These are phyloP conservation scores for Talaromyces sp. DNA, from an alignment of 2,329 filamentous ascomycete genomes.

Conservation along the genomic window DNA sequence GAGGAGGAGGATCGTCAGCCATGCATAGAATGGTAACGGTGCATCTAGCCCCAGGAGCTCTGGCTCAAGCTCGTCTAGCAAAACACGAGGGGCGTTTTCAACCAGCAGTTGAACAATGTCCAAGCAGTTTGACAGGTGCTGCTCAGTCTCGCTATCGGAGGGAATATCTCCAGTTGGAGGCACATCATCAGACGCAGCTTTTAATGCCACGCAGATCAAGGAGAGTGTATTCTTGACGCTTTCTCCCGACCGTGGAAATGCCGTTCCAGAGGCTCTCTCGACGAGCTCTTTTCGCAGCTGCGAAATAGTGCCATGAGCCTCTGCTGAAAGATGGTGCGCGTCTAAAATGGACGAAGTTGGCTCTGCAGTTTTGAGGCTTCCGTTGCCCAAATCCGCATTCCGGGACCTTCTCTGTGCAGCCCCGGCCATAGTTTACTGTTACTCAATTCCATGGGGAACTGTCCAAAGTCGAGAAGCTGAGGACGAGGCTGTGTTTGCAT, in stretches of 20 bases:
- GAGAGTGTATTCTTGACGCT: constrained; percentile 74
- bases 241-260: constrained; percentile 51
- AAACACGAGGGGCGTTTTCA: constrained; percentile 63
- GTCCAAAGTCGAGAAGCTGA: background rate
- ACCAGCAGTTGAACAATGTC: constrained; percentile 72
- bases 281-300: constrained; percentile 64
- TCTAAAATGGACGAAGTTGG: constrained; percentile 71
- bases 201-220: constrained; percentile 76
- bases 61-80: constrained; percentile 61
- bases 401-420: constrained; percentile 16
- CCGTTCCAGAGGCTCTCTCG: constrained; percentile 33
- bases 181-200: constrained; percentile 58
- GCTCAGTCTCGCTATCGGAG: constrained; percentile 39
- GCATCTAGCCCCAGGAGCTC: constrained; percentile 46
- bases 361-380: constrained; percentile 19
- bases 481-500: background rate
- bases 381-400: constrained; percentile 14
- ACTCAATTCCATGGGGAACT: constrained; percentile 6
- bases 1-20: constrained; percentile 50
- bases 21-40: constrained; percentile 47
- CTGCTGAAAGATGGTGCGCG: constrained; percentile 70
- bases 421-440: constrained; percentile 19
- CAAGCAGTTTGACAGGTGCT: constrained; percentile 59
- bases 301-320: constrained; percentile 64
- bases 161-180: constrained; percentile 51